Conservation (phyloP, 2,329 filamentous ascomycete species). For the Intubia oerlemansii region DNA sequence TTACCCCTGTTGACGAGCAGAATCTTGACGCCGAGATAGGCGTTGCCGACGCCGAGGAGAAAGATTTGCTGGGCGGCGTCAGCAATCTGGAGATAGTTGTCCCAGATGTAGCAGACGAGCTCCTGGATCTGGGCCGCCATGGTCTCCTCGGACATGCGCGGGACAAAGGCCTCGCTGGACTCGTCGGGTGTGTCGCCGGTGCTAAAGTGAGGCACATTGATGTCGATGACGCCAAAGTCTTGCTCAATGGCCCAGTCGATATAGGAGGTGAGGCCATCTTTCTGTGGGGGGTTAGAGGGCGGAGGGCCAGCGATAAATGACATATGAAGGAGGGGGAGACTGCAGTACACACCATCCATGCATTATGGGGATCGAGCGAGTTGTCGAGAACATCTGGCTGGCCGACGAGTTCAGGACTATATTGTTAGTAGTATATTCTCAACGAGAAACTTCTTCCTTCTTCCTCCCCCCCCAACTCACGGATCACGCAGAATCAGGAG, state of each 20-base stretch:
- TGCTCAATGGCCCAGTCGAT: conserved; percentile 65
- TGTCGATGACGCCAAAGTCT: conserved; percentile 68
- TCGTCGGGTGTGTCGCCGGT: conserved; percentile 16
- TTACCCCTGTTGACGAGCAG: conserved; percentile 60
- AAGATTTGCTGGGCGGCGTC: conserved; percentile 54
- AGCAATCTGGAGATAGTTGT: conserved; percentile 79
- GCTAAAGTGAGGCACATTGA: conserved; percentile 47
- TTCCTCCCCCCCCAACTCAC: conserved; percentile 24
- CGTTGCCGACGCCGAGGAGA: conserved; percentile 74
- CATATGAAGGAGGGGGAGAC: not conserved
- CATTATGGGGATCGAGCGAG: conserved; percentile 60
- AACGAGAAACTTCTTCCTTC: too few species aligned
- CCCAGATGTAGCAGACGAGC: conserved; percentile 76
- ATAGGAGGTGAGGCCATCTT: conserved; percentile 62
- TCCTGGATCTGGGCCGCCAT: conserved; percentile 44
- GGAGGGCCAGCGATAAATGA: too few species aligned
- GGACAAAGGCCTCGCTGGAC: conserved; percentile 25
- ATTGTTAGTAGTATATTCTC: conserved; percentile 4
- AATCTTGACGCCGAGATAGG: conserved; percentile 65
- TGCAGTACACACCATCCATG: conserved; percentile 49
- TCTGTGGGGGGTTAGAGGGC: conserved; percentile 23
- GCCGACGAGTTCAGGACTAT: conserved; percentile 47
- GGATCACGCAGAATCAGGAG: conserved; percentile 84
- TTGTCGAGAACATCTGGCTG: conserved; percentile 50
- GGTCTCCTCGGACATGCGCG: conserved; percentile 21